Evolutionary conservation across 2,329 filamentous ascomycete species (phyloP), one percentile per base, ranked within the genome.

Genomic region (Capronia americana): DNA sequence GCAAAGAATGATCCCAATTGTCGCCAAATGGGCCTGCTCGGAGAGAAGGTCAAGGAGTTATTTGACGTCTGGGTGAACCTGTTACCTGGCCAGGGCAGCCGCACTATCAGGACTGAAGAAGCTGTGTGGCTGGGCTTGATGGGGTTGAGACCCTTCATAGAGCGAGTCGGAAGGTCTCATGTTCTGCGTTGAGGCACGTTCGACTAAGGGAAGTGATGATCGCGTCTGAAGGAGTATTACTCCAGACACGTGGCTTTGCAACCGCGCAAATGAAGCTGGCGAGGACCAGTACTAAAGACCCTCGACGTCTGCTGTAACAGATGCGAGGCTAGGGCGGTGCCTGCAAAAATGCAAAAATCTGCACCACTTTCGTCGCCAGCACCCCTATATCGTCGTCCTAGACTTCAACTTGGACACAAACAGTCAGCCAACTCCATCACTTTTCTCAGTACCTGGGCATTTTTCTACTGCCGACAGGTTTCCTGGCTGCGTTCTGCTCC

Each of bases 31-130:
- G 89, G 87, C 0, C 86, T 94, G 14, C 81, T 83, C 5, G 87
- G 88, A 38, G 82, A 83, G 26, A 88, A 87, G 68, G 89, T 88
- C 7, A 86, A 83, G 70, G 87, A 92, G 70, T 76, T 94, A 58
- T 96, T 96, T 75, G 92, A 96, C 77, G 84, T 89, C 71, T 96
- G 92, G 92, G 83, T 96, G 20, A 92, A 96, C 76, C 84, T 95
- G 53, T 83, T 93, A 70, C 91, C 92, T 3, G 87, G 88, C 0
- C 92, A 96, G 77, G 92, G 92, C 0, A 94, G 91, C 75, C 83
- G 92, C 73, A 92, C 89, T 0, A 94, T 96, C 68, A 82, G 91
- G 68, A 95, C 92, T 0, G 92, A 96, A 73, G 92, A 96, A 79
- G 92, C 92, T 1, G 79, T 96, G 20, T 91, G 90, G 80, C 86